Base-by-base conservation (phyloP, 1,284 basidiomycete genomes). In the Wallemia ichthyophaga region DNA sequence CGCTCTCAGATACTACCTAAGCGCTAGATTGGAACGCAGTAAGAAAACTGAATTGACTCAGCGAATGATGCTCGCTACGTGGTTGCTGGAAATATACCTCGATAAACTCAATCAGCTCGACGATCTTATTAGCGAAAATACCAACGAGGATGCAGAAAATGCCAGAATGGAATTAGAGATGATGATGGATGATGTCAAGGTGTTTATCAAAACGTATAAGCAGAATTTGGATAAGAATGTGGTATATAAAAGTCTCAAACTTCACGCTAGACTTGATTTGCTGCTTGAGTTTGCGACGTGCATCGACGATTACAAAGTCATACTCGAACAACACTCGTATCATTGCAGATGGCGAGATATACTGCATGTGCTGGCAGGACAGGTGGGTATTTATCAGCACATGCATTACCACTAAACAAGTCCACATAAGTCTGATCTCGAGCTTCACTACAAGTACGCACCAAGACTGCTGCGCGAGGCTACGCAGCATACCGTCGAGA, bases 1-100 rank as follows among this genome's bases (percentile, higher is more conserved):
- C 69, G 83, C 89, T 0, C 71, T 98, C 61, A 74, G 94, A 32
- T 85, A 85, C 59, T 99, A 95, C 69, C 74, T 99, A 13, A 81
- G 85, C 19, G 82, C 85, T 23, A 76, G 87, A 26, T 73, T 99
- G 54, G 89, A 95, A 67, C 19, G 55, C 7, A 27, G 7, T 2
- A 25, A 21, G 25, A 27, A 56, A 25, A 27, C 91, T 86, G 87
- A 94, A 64, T 65, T 85, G 56, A 88, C 86, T 0, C 89, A 95
- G 69, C 77, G 94, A 28, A 89, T 92, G 82, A 92, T 98, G 83
- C 74, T 99, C 7, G 89, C 94, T 1, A 96, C 91, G 0, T 99
- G 94, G 94, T 80, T 98, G 5, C 82, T 94, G 27, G 94, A 99
- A 69, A 89, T 98, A 64, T 96, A 91, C 68, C 78, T 99, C 24